These are phyloP conservation scores for Xylaria polymorpha DNA, from an alignment of 2,329 filamentous ascomycete species.

Conservation along the genomic window DNA sequence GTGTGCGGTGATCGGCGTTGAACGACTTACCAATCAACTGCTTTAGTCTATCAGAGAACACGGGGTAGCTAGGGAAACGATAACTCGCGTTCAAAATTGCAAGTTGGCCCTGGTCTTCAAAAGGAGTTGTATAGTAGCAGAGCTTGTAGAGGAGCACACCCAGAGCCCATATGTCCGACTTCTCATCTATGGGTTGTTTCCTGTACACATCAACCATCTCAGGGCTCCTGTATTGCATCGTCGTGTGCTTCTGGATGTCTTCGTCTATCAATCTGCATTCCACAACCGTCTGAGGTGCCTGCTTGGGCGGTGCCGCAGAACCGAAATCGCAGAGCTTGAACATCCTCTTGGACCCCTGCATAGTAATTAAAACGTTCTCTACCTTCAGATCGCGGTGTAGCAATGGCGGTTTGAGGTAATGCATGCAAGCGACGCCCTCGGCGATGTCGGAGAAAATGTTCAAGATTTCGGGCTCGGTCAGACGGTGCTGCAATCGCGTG, in stretches of 20 bases:
- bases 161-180: slow-evolving; percentile 97
- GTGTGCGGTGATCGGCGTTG: slow-evolving; percentile 10
- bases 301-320: slow-evolving; percentile 83
- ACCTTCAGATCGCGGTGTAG: slow-evolving; percentile 97
- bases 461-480: slow-evolving; percentile 97
- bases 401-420: slow-evolving; percentile 94
- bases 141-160: slow-evolving; percentile 97
- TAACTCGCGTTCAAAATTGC: slow-evolving; percentile 96
- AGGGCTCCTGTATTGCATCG: slow-evolving; percentile 94
- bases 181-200: slow-evolving; percentile 96
- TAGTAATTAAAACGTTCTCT: slow-evolving; percentile 93
- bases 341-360: slow-evolving; percentile 70
- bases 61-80: slow-evolving; percentile 87
- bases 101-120: slow-evolving; percentile 97
- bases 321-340: slow-evolving; percentile 99
- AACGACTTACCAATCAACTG: slow-evolving; percentile 81
- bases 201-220: slow-evolving; percentile 99
- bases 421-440: slow-evolving; percentile 98
- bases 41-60: slow-evolving; percentile 91
- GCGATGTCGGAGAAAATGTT: slow-evolving; percentile 97
- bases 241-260: slow-evolving; percentile 96
- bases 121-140: slow-evolving; percentile 98
- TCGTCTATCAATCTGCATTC: slow-evolving; percentile 96
- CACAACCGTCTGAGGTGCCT: slow-evolving; percentile 84
- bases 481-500: slow-evolving; percentile 91